Percentiles rank a stretch among this genome's conserved stretches.
Evolutionary conservation across 2,329 filamentous ascomycete genomes (phyloP).

Genomic region (Aotearoamyces nothofagi): DNA sequence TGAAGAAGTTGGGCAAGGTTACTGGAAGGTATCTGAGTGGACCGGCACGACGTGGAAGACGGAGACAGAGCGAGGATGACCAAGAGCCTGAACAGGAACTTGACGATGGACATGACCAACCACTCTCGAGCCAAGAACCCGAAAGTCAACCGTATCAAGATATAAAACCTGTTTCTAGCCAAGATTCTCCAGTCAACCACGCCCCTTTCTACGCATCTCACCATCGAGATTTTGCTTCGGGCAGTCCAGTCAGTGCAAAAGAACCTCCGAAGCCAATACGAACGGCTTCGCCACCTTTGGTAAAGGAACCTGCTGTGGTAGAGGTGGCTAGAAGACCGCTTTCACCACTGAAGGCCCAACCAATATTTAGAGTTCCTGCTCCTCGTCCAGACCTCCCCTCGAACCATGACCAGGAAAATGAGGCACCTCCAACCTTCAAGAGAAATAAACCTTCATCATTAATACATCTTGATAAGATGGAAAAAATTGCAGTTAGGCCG

Average conservation of each 20-base stretch:
- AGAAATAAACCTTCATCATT: conserved; percentile 20
- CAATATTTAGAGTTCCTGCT: conserved; percentile 42
- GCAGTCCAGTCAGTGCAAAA: conserved; percentile 38
- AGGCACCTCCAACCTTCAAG: conserved; percentile 55
- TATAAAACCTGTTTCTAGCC: conserved; percentile 14
- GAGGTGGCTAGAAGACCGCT: conserved; percentile 21
- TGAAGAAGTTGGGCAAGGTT: conserved; percentile 63
- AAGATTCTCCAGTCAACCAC: conserved; percentile 17
- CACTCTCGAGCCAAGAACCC: conserved; percentile 16
- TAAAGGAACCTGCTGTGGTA: conserved; percentile 11
- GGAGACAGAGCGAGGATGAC: conserved; percentile 35
- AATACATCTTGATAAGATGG: conserved; percentile 17
- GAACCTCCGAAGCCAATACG: conserved; percentile 16
- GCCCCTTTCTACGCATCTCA: conserved; percentile 17
- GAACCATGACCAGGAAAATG: conserved; percentile 71
- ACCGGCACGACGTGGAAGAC: conserved; percentile 60
- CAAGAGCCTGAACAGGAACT: conserved; percentile 22
- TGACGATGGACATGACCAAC: conserved; percentile 16
- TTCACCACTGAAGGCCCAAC: conserved; percentile 26
- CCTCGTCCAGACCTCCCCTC: conserved; percentile 43
- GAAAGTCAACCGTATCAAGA: conserved; percentile 15
- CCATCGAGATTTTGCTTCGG: conserved; percentile 27
- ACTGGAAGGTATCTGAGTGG: conserved; percentile 68
- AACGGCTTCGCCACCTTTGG: neutral
- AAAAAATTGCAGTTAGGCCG: conserved; percentile 36